Base-by-base conservation (phyloP, 2,329 filamentous ascomycete genomes). In the Trichoderma cornu-damae region DNA sequence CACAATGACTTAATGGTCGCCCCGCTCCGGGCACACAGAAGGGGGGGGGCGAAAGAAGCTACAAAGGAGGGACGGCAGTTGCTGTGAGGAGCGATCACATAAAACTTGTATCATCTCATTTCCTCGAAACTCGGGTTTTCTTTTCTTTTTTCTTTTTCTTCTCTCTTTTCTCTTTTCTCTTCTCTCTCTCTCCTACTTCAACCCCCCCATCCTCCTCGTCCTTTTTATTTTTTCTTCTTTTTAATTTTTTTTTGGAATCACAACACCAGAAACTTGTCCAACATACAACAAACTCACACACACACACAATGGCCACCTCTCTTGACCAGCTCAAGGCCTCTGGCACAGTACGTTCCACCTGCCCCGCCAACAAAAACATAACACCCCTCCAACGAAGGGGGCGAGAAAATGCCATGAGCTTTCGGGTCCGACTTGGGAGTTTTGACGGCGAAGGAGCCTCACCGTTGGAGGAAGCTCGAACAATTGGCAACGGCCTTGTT, bases 271-370 rank as follows among this genome's bases (percentile, higher is more conserved):
- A n/a, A 32, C 50, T 51, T 51, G 55, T 40, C 40, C 58, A 59
- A 46, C 58, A 56, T 62, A 50, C 50, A 47, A n/a, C n/a, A n/a
- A n/a, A n/a, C 44, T 52, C 61, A 44, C 43, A 55, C 53, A 47
- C 28, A 60, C 57, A 59, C 63, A 71, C 52, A 65, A 96, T 96
- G 92, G 77, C 90, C 76, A 87, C 79, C 77, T 90, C 92, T 76
- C 88, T 99, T 69, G 94, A 97, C 69, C 92, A 97, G 81, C 85
- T 99, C 75, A 99, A 99, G 84, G 86, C 90, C 80, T 77, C 88
- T 73, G 94, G 94, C 87, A 99, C 94, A 72, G 91, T 96, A 83
- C 77, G 90, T 89, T 69, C 4, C 16, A 22, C 20, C 55, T 52
- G 53, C 55, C 55, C 55, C 55, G 55, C 55, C 55, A 57, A 49